Evolutionary conservation across 768 basidiomycete species (phyloP), one percentile per base, ranked within the genome.

Genomic region (Trametes cingulata): DNA sequence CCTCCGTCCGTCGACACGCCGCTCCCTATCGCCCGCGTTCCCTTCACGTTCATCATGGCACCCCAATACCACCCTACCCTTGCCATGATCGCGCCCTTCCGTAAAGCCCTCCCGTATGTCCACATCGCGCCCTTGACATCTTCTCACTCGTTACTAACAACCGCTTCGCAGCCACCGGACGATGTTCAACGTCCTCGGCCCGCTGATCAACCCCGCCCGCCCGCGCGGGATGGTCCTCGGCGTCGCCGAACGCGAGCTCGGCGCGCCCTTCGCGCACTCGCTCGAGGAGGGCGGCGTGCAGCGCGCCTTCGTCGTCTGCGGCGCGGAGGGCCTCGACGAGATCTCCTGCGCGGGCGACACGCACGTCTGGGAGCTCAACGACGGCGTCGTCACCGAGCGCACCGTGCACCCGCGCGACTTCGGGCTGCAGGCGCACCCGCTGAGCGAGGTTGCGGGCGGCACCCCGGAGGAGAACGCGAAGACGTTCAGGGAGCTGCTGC

Each of bases 111-210:
- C 53, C 93, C 94, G 46, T 98, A 96, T 20, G 62, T 60, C 39
- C 29, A n/a, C n/a, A n/a, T n/a, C n/a, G n/a, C n/a, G n/a, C 37
- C 13, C 42, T 2, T 33, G 7, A 37, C n/a, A 3, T 7, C 37
- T 13, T 4, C 7, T n/a, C 29, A 22, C 43, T 22, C 39, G 3
- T 25, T 7, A 35, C 54, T 52, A 1, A 43, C 42, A 1, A 17
- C 14, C 20, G 22, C 48, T 15, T 4, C 19, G 2, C 52, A 66
- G 65, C 15, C 65, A 66, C 78, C 88, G 95, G 46, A 98, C 96
- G 9, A 87, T 99, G 78, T 98, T 97, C 83, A 98, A 99, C 75
- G 77, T 95, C 59, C 80, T 98, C 33, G 95, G 97, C 0, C 97
- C 96, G 0, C 82, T 98, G 39, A 89, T 96, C 74, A 98, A 96